A percentile compares a stretch with the other conserved stretches of the same genome.
phyloP scores from a whole-genome alignment of 2,329 filamentous ascomycete species.

The Aspergillus ochraceus region DNA sequence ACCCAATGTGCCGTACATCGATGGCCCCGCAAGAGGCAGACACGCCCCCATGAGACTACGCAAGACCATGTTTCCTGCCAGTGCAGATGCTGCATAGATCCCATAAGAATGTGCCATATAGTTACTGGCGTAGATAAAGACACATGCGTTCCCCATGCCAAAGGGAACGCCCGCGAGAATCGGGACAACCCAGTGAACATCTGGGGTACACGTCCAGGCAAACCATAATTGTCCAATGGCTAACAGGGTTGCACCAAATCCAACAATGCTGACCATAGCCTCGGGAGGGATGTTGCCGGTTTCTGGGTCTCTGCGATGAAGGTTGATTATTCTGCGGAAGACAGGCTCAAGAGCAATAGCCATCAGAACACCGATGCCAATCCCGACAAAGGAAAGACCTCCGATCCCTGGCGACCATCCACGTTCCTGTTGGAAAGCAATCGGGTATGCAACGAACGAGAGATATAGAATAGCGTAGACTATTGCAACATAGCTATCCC shows the following conservation, averaged over 20 bases:
- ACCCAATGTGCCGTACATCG: constrained; percentile 67
- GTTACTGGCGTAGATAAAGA: constrained; percentile 77
- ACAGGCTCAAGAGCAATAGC: background rate
- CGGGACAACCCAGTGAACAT: constrained; percentile 75
- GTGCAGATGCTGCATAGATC: constrained; percentile 74
- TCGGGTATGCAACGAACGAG: constrained; percentile 84
- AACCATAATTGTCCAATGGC: constrained; percentile 77
- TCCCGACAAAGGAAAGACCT: constrained; percentile 74
- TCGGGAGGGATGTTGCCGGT: constrained; percentile 44
- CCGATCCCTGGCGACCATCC: constrained; percentile 71
- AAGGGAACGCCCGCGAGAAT: constrained; percentile 79
- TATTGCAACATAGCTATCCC: constrained; percentile 66
- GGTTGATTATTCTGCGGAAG: background rate
- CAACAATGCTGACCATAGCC: constrained; percentile 73
- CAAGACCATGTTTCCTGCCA: constrained; percentile 73
- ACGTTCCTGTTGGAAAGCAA: constrained; percentile 70
- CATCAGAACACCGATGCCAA: constrained; percentile 49
- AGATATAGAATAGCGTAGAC: constrained; percentile 83
- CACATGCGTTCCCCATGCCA: constrained; percentile 68
- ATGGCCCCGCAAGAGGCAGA: constrained; percentile 69
- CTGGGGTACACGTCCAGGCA: constrained; percentile 77
- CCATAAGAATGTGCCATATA: constrained; percentile 76
- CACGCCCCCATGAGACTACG: constrained; percentile 68
- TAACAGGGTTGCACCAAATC: constrained; percentile 67
- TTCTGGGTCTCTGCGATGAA: background rate